Percentiles rank a stretch among this genome's conserved stretches.
phyloP scores from a whole-genome alignment of 2,329 filamentous ascomycete species.

The Xylaria sp. region DNA sequence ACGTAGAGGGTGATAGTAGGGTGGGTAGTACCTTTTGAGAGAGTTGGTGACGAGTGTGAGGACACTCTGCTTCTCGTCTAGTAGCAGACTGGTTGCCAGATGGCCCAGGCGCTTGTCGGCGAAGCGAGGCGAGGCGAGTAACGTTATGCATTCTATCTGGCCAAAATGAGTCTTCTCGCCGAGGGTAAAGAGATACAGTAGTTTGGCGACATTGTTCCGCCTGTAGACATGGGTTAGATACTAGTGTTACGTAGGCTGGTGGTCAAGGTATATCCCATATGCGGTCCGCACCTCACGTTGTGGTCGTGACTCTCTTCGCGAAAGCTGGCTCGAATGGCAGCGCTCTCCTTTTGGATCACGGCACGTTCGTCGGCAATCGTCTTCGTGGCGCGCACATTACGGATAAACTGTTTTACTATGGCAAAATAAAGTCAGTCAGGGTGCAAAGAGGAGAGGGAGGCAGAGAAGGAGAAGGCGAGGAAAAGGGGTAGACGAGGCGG shows the following conservation, averaged over 20 bases:
- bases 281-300: slow-evolving; percentile 76
- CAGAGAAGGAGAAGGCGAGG: background rate
- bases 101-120: slow-evolving; percentile 97
- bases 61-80: slow-evolving; percentile 99
- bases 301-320: slow-evolving; percentile 95
- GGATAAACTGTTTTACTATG: slow-evolving; percentile 98
- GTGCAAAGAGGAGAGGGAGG: background rate
- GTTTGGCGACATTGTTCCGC: slow-evolving; percentile 98
- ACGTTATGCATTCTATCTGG: slow-evolving; percentile 98
- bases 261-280: background rate
- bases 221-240: slow-evolving; percentile 59
- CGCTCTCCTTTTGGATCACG: slow-evolving; percentile 98
- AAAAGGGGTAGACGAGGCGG: background rate
- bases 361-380: slow-evolving; percentile 98
- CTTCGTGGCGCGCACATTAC: slow-evolving; percentile 97
- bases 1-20: background rate
- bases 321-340: slow-evolving; percentile 96
- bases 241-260: slow-evolving; percentile 2
- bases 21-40: slow-evolving; percentile 81
- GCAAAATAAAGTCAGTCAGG: slow-evolving; percentile 15
- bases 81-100: slow-evolving; percentile 91
- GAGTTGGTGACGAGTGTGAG: slow-evolving; percentile 97
- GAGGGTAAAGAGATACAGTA: slow-evolving; percentile 97
- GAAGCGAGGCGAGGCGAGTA: slow-evolving; percentile 95
- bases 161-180: slow-evolving; percentile 98